Evolutionary conservation across 2,329 filamentous ascomycete genomes (phyloP).

Genomic region (Didymella sp.): DNA sequence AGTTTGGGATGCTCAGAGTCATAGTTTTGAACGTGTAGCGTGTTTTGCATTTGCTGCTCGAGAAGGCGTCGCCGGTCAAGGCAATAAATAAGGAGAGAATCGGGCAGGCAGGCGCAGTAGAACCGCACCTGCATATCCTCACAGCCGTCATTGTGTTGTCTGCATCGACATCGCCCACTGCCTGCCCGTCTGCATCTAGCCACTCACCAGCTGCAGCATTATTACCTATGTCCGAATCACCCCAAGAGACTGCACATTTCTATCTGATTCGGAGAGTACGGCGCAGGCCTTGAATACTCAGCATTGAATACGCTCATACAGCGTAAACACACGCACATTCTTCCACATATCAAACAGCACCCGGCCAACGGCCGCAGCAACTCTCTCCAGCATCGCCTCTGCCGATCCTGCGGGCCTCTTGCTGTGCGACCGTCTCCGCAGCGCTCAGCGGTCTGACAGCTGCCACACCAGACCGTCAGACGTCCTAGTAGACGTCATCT

Average conservation of each 20-base stretch:
- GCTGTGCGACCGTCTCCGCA: conserved; percentile 10
- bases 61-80: conserved; percentile 8
- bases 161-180: conserved; percentile 28
- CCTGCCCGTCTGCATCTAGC: conserved; percentile 10
- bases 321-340: conserved; percentile 8
- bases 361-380: conserved; percentile 4
- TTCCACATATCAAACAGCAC: conserved; percentile 7
- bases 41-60: conserved; percentile 7
- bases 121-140: conserved; percentile 15
- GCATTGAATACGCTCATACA: not conserved
- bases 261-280: conserved; percentile 47
- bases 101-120: conserved; percentile 12
- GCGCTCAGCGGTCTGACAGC: conserved; percentile 12
- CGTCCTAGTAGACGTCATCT: conserved; percentile 16
- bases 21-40: conserved; percentile 5
- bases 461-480: conserved; percentile 14
- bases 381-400: conserved; percentile 3
- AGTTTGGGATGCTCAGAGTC: conserved; percentile 5
- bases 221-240: conserved; percentile 42
- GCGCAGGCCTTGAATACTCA: conserved; percentile 34
- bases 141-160: conserved; percentile 11
- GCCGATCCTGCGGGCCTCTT: conserved; percentile 8
- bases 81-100: conserved; percentile 16
- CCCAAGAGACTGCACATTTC: conserved; percentile 36
- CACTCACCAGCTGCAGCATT: conserved; percentile 13